Evolutionary conservation across 2,329 filamentous ascomycete species (phyloP), one percentile per base, ranked within the genome.

Genomic region (Camillea tinctor): DNA sequence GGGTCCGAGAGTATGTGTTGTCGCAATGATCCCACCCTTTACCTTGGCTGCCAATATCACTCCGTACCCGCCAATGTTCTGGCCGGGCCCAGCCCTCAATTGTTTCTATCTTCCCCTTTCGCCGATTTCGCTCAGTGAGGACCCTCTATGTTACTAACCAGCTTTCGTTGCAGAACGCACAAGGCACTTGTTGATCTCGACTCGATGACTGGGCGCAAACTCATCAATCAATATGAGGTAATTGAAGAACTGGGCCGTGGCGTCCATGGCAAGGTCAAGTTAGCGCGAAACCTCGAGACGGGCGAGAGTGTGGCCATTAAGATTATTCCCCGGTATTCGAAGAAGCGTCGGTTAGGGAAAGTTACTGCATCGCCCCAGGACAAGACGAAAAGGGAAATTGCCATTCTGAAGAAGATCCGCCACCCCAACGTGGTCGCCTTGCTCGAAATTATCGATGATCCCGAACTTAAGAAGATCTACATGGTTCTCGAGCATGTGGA

Each of bases 191-290:
- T 97, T 68, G 94, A 98, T 71, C 88, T 93, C 64, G 93, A 98
- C 75, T 86, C 86, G 57, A 84, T 92, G 64, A 96, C 94, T 4
- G 95, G 95, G 60, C 91, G 95, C 64, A 99, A 99, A 78, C 84
- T 93, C 56, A 96, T 99, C 81, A 99, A 99, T 72, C 91, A 97
- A 73, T 99, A 99, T 78, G 92, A 97, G 76, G 92, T 99, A 69
- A 90, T 98, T 66, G 91, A 96, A 74, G 95, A 99, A 77, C 91
- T 99, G 57, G 95, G 95, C 58, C 90, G 95, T 61, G 95, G 95
- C 55, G 92, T 97, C 70, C 95, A 99, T 74, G 95, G 95, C 71
- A 99, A 98, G 79, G 95, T 99, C 72, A 99, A 99, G 78, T 83
- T 97, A 53, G 95, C 93, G 53, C 87, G 92, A 57, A 93, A 96